These are phyloP conservation scores for Cardamine occulta DNA, from an alignment of 345 rosid species.

Conservation along the genomic window DNA sequence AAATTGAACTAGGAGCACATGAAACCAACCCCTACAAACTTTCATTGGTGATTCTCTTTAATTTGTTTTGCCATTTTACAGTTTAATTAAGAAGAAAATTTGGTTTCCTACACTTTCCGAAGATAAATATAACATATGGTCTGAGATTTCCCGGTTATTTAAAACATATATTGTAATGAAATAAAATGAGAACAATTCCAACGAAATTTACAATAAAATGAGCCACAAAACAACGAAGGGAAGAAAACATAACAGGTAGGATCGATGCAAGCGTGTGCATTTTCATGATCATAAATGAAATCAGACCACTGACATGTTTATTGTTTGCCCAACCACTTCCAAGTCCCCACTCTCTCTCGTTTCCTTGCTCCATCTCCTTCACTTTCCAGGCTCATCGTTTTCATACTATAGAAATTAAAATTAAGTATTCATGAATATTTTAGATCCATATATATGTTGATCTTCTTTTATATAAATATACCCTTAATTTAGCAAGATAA, in stretches of 20 bases:
- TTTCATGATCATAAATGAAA: slow-evolving; percentile 28
- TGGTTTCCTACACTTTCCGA: background rate
- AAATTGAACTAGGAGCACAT: too few species aligned
- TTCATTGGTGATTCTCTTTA: background rate
- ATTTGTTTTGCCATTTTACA: background rate
- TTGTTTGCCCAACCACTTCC: slow-evolving; percentile 41
- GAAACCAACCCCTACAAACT: too few species aligned
- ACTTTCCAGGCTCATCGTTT: slow-evolving; percentile 22
- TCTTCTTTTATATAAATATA: background rate
- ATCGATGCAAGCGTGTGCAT: slow-evolving; percentile 41
- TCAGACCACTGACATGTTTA: slow-evolving; percentile 34
- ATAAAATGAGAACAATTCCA: background rate
- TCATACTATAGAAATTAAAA: slow-evolving; percentile 6
- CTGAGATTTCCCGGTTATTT: background rate
- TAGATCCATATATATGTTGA: background rate
- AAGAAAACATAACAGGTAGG: slow-evolving; percentile 34
- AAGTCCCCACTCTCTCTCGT: slow-evolving; percentile 36
- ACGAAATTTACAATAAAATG: slow-evolving; percentile 5
- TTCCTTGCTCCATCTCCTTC: slow-evolving; percentile 29
- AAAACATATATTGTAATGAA: background rate
- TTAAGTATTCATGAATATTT: slow-evolving; percentile 12
- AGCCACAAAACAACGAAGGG: slow-evolving; percentile 21
- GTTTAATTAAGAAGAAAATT: background rate
- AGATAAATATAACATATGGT: background rate
- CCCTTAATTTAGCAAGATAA: slow-evolving; percentile 7